A percentile compares a stretch with the other conserved stretches of the same genome.
Conservation (phyloP, 176 grass and related monocot genomes). For the Oryza meyeriana region DNA sequence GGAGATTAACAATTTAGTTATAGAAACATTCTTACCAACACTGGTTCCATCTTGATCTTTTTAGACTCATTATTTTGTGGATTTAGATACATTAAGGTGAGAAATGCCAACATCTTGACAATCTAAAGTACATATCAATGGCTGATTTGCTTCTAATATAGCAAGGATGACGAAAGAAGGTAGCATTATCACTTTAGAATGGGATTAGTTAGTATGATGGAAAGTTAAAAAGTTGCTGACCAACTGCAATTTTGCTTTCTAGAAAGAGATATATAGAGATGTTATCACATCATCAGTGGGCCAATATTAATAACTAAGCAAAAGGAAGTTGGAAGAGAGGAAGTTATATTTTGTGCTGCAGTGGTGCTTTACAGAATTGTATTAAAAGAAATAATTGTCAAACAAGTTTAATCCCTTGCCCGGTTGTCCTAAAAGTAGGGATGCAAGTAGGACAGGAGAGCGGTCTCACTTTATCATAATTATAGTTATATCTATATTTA, state of each 20-base stretch:
- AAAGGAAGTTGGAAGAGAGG: not conserved
- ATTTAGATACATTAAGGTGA: not conserved
- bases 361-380: not conserved
- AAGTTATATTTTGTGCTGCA: not conserved
- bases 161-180: not conserved
- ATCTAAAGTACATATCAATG: not conserved
- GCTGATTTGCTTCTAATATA: not conserved
- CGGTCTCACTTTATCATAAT: no score
- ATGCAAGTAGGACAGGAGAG: no score
- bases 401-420: not conserved
- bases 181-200: not conserved
- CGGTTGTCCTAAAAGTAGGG: no score
- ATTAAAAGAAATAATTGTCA: not conserved
- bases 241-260: not conserved
- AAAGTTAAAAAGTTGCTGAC: not conserved
- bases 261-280: not conserved
- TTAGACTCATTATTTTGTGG: not conserved
- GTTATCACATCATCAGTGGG: not conserved
- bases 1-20: not conserved
- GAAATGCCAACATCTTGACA: not conserved
- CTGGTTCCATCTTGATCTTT: not conserved
- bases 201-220: not conserved
- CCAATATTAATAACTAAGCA: not conserved
- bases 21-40: not conserved
- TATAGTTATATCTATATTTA: no score